phyloP scores from a whole-genome alignment of 371 early-diverging fungal genomes.

The Lichtheimia corymbifera region DNA sequence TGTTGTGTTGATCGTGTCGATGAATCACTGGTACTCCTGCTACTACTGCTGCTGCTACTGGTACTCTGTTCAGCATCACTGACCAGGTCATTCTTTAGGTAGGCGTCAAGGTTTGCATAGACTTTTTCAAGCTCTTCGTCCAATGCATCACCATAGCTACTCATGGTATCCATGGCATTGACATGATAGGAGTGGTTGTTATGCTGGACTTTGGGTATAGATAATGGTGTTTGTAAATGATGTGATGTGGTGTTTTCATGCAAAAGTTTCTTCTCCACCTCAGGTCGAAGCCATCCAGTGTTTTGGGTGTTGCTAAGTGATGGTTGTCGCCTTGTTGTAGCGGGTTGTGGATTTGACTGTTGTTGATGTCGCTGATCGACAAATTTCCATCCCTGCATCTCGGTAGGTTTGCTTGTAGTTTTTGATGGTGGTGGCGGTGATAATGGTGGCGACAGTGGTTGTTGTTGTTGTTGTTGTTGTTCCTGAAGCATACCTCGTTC shows the following conservation, averaged over 20 bases:
- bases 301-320: too few relatives aligned
- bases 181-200: neutral
- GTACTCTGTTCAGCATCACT: neutral
- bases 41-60: neutral
- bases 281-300: too few relatives aligned
- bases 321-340: neutral
- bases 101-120: slow-evolving; percentile 4
- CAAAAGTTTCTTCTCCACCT: too few relatives aligned
- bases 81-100: neutral
- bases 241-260: neutral
- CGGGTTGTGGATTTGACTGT: slow-evolving; percentile 1
- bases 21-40: neutral
- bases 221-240: neutral
- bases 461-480: slow-evolving; percentile 1
- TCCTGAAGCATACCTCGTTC: neutral
- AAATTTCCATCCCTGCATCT: slow-evolving; percentile 1
- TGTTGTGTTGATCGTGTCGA: too few relatives aligned
- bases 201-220: slow-evolving; percentile 5
- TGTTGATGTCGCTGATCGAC: neutral
- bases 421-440: slow-evolving; percentile 1
- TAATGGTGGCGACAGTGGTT: neutral
- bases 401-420: neutral
- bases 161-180: slow-evolving; percentile 6
- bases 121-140: slow-evolving; percentile 12
- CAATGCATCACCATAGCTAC: slow-evolving; percentile 7